A percentile compares a stretch with the other conserved stretches of the same genome.
These are phyloP conservation scores for Falciphora oryzae DNA, from an alignment of 2,329 filamentous ascomycete genomes.

Conservation along the genomic window DNA sequence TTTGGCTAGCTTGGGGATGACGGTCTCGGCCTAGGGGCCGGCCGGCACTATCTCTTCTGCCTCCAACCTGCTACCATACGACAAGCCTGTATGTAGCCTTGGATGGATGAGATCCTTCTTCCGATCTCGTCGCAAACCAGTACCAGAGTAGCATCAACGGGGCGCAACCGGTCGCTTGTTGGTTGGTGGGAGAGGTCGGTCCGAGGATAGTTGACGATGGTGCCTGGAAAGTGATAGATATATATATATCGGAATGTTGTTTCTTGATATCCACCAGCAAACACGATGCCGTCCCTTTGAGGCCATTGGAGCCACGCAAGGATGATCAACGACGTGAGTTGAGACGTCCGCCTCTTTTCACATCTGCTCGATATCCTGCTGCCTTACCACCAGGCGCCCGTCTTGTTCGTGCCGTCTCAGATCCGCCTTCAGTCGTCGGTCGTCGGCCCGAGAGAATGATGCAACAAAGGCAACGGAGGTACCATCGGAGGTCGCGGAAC, in stretches of 20 bases:
- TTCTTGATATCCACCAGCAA: background rate
- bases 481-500: background rate
- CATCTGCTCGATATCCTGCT: background rate
- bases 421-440: background rate
- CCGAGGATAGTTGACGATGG: background rate
- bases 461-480: background rate
- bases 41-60: background rate
- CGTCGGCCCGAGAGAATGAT: background rate
- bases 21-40: too few relatives aligned
- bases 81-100: background rate
- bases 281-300: background rate
- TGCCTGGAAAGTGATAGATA: background rate
- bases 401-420: background rate
- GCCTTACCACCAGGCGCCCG: too few relatives aligned
- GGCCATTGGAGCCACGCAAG: background rate
- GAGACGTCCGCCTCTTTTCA: background rate
- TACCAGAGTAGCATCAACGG: background rate
- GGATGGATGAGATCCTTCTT: background rate
- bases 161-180: background rate
- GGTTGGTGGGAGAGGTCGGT: background rate
- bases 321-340: background rate
- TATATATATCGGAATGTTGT: background rate
- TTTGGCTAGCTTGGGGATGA: background rate
- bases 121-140: background rate
- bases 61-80: background rate